These are phyloP conservation scores for Zygotorulaspora chibaensis DNA, from an alignment of 805 yeast species.

Conservation along the genomic window DNA sequence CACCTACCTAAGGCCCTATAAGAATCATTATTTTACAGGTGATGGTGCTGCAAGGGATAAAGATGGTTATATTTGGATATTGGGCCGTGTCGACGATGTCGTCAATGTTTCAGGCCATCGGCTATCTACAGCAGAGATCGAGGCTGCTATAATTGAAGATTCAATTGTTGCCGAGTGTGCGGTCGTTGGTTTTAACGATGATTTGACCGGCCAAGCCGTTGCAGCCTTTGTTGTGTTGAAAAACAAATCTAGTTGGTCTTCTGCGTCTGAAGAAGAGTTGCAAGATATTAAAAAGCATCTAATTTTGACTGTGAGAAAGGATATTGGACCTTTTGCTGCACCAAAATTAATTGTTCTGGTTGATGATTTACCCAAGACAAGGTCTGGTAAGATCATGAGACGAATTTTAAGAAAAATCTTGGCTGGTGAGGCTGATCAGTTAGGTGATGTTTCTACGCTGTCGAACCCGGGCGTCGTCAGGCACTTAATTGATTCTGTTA, in stretches of 20 bases:
- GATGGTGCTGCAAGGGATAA: slow-evolving; percentile 86
- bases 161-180: slow-evolving; percentile 70
- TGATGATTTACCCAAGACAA: slow-evolving; percentile 76
- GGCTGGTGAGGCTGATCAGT: slow-evolving; percentile 72
- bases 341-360: slow-evolving; percentile 71
- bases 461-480: slow-evolving; percentile 72
- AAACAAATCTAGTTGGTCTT: slow-evolving; percentile 38
- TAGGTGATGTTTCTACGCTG: slow-evolving; percentile 75
- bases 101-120: slow-evolving; percentile 86
- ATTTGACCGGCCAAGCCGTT: slow-evolving; percentile 82
- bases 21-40: slow-evolving; percentile 80
- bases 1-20: slow-evolving; percentile 78
- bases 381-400: slow-evolving; percentile 87
- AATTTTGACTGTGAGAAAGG: slow-evolving; percentile 66
- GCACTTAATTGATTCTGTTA: slow-evolving; percentile 55
- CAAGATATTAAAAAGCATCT: slow-evolving; percentile 57
- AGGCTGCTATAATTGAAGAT: slow-evolving; percentile 75
- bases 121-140: slow-evolving; percentile 84
- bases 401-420: slow-evolving; percentile 74
- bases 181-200: slow-evolving; percentile 79
- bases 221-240: slow-evolving; percentile 77
- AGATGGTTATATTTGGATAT: slow-evolving; percentile 81
- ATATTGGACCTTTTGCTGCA: slow-evolving; percentile 84
- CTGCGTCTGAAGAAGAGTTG: slow-evolving; percentile 42
- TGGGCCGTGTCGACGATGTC: slow-evolving; percentile 85